Conservation (phyloP, 352 stramenopile genomes). For the Pythium coloratum region DNA sequence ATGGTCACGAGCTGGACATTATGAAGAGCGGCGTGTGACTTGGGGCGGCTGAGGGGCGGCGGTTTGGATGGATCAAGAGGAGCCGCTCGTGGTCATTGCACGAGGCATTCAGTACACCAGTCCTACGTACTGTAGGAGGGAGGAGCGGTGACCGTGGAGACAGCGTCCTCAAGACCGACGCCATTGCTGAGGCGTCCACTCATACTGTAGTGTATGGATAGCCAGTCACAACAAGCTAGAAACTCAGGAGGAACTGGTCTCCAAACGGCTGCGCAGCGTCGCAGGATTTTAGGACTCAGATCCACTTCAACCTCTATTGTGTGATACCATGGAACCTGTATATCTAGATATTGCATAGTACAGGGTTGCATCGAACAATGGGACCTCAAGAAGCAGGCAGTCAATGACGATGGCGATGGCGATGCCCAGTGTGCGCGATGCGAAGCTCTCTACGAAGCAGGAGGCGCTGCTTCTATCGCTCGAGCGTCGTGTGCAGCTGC, state of each 20-base stretch:
- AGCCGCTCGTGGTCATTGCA: neutral
- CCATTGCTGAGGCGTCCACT: too few relatives aligned
- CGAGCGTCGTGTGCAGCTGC: slow-evolving; percentile 59
- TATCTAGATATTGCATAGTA: neutral
- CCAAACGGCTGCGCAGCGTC: neutral
- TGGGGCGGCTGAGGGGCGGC: neutral
- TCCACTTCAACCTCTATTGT: slow-evolving; percentile 6
- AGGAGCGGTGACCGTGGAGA: neutral
- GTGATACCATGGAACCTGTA: neutral
- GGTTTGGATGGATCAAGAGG: neutral
- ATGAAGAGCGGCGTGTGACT: neutral
- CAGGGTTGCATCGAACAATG: neutral
- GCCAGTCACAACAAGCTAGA: neutral
- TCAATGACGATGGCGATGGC: neutral
- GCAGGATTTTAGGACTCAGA: neutral
- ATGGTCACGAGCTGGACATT: neutral
- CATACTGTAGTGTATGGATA: too few relatives aligned
- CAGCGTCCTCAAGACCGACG: neutral
- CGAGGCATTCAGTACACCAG: neutral
- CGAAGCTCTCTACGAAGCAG: slow-evolving; percentile 43
- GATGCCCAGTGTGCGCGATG: slow-evolving; percentile 41
- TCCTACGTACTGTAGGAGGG: neutral
- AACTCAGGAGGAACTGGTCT: neutral
- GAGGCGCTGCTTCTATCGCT: slow-evolving; percentile 55
- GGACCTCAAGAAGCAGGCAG: neutral